A percentile compares a stretch with the other conserved stretches of the same genome.
These are phyloP conservation scores for Tetrahymena thermophila DNA, from an alignment of 73 alveolate species.

Conservation along the genomic window DNA sequence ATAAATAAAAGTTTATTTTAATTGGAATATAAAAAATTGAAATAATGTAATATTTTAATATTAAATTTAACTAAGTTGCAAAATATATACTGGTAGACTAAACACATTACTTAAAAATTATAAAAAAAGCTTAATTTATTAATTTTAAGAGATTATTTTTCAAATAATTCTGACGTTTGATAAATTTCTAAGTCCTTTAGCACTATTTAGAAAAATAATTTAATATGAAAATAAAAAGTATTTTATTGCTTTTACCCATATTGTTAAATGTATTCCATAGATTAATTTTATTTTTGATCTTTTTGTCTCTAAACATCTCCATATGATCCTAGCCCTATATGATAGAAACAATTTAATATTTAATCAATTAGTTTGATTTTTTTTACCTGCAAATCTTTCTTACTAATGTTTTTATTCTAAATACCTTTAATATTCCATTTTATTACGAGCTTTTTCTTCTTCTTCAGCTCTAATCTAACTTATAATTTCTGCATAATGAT, in stretches of 20 bases:
- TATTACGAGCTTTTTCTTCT: neutral
- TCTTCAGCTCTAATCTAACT: neutral
- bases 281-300: neutral
- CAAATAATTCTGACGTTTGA: neutral
- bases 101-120: no score
- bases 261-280: neutral
- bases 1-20: no score
- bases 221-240: neutral
- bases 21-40: no score
- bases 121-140: no score
- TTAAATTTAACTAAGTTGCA: no score
- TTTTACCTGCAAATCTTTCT: neutral
- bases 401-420: neutral
- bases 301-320: neutral
- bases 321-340: neutral
- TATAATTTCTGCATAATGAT: neutral
- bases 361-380: neutral
- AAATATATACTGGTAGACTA: no score
- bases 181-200: neutral
- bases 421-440: neutral
- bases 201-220: neutral
- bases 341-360: neutral
- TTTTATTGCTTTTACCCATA: neutral
- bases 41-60: no score
- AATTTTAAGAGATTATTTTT: neutral